Evolutionary conservation across 306 rosid species (phyloP).

Genomic region (Pterocarpus santalinus): DNA sequence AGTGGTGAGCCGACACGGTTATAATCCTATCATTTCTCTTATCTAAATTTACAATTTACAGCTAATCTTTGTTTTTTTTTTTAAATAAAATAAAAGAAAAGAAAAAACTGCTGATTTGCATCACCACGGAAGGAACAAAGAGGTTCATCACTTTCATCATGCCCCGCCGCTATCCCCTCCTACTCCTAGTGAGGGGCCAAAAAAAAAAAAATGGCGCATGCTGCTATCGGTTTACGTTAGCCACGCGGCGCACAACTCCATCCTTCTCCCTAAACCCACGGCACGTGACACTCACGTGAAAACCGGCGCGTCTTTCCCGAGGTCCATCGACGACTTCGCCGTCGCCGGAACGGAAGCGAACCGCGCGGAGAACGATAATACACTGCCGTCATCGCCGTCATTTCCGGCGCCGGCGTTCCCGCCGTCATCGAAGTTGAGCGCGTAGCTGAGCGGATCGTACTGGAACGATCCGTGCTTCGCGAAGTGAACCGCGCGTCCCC

Average conservation of each 20-base stretch:
- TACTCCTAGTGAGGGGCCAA: too few species aligned
- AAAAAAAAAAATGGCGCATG: too few species aligned
- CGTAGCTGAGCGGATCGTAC: conserved; percentile 72
- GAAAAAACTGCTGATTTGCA: too few species aligned
- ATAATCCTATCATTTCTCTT: too few species aligned
- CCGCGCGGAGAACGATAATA: conserved; percentile 59
- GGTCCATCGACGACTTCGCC: conserved; percentile 59
- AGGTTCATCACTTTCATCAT: too few species aligned
- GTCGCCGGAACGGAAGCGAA: conserved; percentile 66
- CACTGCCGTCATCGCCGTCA: conserved; percentile 32
- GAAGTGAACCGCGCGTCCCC: background rate
- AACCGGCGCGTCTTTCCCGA: conserved; percentile 49
- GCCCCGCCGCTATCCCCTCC: too few species aligned
- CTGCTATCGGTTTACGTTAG: too few species aligned
- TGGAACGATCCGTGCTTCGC: conserved; percentile 48
- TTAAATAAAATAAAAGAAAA: too few species aligned
- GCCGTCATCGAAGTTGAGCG: conserved; percentile 79
- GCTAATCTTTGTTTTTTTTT: too few species aligned
- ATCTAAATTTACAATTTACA: too few species aligned
- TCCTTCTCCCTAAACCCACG: background rate
- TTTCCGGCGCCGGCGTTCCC: conserved; percentile 39
- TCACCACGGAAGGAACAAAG: too few species aligned
- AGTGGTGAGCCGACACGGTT: too few species aligned
- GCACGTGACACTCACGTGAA: conserved; percentile 51
- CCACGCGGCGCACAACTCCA: background rate